phyloP scores from a whole-genome alignment of 345 rosid genomes.

The Boechera stricta region DNA sequence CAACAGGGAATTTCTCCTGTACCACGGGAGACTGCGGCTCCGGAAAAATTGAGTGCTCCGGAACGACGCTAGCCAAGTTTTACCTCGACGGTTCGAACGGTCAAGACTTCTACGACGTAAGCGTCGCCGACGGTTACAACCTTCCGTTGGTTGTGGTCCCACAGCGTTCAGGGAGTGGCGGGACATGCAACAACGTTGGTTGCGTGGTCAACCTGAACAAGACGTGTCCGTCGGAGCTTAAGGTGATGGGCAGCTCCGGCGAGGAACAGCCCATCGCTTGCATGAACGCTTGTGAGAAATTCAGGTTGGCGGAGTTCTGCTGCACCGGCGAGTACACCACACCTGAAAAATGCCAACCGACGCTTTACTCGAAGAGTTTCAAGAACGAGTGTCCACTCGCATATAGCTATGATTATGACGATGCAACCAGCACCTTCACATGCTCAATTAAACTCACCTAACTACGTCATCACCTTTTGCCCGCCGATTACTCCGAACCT shows the following conservation, averaged over 20 bases:
- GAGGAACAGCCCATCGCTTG: slow-evolving; percentile 49
- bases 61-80: slow-evolving; percentile 55
- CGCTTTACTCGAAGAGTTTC: slow-evolving; percentile 51
- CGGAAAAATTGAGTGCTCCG: slow-evolving; percentile 50
- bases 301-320: slow-evolving; percentile 48
- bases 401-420: slow-evolving; percentile 64
- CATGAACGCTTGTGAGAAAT: slow-evolving; percentile 53
- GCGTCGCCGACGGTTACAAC: slow-evolving; percentile 38
- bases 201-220: slow-evolving; percentile 48
- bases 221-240: slow-evolving; percentile 54
- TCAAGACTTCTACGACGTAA: slow-evolving; percentile 52
- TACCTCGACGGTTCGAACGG: slow-evolving; percentile 28
- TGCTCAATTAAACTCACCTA: slow-evolving; percentile 40
- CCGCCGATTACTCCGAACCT: not conserved
- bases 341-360: slow-evolving; percentile 51
- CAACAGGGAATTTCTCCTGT: slow-evolving; percentile 20
- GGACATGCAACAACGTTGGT: slow-evolving; percentile 6
- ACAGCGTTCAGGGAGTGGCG: not conserved
- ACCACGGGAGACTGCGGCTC: slow-evolving; percentile 56
- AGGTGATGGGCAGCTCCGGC: slow-evolving; percentile 17
- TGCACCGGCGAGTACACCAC: slow-evolving; percentile 36
- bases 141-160: slow-evolving; percentile 31
- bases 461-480: slow-evolving; percentile 46
- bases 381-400: slow-evolving; percentile 59
- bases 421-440: slow-evolving; percentile 45